Percentiles rank a stretch among this genome's conserved stretches.
phyloP scores from a whole-genome alignment of 1,284 basidiomycete genomes.

The Cryptococcus sp. region DNA sequence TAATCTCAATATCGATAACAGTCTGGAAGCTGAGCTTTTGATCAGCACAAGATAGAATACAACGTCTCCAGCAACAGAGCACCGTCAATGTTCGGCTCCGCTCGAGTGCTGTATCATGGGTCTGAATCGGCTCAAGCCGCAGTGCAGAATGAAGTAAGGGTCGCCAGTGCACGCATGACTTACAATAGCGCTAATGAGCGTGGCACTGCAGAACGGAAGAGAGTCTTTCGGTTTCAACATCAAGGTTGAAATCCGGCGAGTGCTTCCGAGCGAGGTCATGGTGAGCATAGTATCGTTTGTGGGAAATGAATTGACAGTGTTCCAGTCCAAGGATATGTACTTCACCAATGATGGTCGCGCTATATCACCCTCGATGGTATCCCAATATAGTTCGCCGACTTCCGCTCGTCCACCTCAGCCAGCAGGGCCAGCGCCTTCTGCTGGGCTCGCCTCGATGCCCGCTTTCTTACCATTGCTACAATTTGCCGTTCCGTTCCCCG shows the following conservation, averaged over 20 bases:
- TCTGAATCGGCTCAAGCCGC: slow-evolving; percentile 26
- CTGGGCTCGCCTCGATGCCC: no score
- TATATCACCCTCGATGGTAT: slow-evolving; percentile 34
- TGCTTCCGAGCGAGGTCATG: slow-evolving; percentile 32
- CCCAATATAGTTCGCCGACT: slow-evolving; percentile 19
- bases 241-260: slow-evolving; percentile 34
- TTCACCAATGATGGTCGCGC: slow-evolving; percentile 32
- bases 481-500: no score
- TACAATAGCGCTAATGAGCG: background rate
- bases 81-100: slow-evolving; percentile 24
- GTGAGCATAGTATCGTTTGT: slow-evolving; percentile 20
- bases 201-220: slow-evolving; percentile 20
- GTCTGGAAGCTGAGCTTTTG: background rate
- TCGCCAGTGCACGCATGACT: background rate
- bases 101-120: slow-evolving; percentile 36
- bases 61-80: slow-evolving; percentile 17
- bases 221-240: slow-evolving; percentile 34
- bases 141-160: slow-evolving; percentile 35
- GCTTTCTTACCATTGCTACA: no score
- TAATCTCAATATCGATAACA: background rate
- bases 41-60: background rate
- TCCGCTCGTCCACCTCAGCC: no score
- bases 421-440: no score
- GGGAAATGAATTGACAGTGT: background rate
- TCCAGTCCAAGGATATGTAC: slow-evolving; percentile 32